These are phyloP conservation scores for Solanum sparsipilum DNA, from an alignment of 257 asterid genomes.

Conservation along the genomic window DNA sequence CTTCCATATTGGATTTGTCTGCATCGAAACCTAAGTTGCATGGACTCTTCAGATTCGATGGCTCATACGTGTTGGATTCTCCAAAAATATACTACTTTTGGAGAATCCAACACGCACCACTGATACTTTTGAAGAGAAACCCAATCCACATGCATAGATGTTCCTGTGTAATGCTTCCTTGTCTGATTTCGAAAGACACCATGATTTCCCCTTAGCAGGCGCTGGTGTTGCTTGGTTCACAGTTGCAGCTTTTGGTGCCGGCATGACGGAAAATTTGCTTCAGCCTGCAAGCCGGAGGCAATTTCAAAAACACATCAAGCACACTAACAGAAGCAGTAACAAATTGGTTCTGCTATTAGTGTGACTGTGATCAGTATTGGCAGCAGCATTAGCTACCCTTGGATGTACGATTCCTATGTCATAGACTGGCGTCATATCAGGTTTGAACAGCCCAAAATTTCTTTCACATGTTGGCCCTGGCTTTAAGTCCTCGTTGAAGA, in stretches of 20 bases:
- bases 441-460: slow-evolving; percentile 51
- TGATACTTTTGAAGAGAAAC: too few species aligned
- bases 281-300: slow-evolving; percentile 38
- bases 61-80: too few species aligned
- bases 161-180: too few species aligned
- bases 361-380: neutral
- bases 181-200: too few species aligned
- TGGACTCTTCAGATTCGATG: too few species aligned
- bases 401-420: slow-evolving; percentile 43
- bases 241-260: neutral
- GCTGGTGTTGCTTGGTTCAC: neutral
- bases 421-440: slow-evolving; percentile 37
- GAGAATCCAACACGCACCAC: too few species aligned
- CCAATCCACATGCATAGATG: too few species aligned
- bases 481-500: slow-evolving; percentile 55
- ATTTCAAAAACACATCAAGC: slow-evolving; percentile 23
- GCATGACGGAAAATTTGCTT: slow-evolving; percentile 9
- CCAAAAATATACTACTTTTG: too few species aligned
- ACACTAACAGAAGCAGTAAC: slow-evolving; percentile 12
- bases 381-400: slow-evolving; percentile 11
- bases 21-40: neutral
- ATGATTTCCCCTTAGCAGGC: too few species aligned
- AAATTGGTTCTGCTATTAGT: slow-evolving; percentile 5
- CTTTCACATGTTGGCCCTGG: slow-evolving; percentile 63
- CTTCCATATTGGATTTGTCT: slow-evolving; percentile 29